Conservation (phyloP, 305 asterid genomes). For the Solanum aculeatissimum region DNA sequence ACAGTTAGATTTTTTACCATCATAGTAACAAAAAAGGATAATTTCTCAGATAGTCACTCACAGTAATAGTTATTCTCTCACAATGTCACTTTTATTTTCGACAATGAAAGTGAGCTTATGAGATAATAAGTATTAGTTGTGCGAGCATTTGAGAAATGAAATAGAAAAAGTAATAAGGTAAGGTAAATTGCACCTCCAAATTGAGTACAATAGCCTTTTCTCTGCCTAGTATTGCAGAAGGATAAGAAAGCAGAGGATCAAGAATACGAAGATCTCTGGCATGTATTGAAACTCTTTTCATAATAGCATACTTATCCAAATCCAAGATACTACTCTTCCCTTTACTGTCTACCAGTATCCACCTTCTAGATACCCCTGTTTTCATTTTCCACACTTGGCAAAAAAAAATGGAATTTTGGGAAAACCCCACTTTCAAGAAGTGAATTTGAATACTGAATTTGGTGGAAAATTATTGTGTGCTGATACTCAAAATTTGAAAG, state of each 20-base stretch:
- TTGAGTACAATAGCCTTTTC: conserved; percentile 75
- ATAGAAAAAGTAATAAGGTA: neutral
- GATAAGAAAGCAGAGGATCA: conserved; percentile 82
- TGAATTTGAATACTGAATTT: neutral
- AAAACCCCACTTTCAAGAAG: neutral
- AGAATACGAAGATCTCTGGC: conserved; percentile 85
- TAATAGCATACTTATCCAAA: conserved; percentile 70
- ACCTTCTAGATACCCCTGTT: conserved; percentile 50
- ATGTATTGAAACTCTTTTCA: conserved; percentile 64
- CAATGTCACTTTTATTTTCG: no score
- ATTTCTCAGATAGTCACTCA: neutral
- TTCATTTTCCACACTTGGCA: conserved; percentile 32
- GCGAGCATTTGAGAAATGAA: neutral
- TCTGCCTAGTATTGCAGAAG: conserved; percentile 75
- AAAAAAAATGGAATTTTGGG: neutral
- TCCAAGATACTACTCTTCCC: conserved; percentile 57
- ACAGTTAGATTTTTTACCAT: neutral
- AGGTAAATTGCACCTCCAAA: conserved; percentile 42
- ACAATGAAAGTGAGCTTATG: no score
- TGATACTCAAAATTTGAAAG: neutral
- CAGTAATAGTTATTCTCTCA: neutral
- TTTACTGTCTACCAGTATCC: conserved; percentile 46
- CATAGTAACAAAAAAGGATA: neutral
- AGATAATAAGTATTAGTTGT: neutral
- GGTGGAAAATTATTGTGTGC: neutral